Conservation (phyloP, 2,329 filamentous ascomycete genomes). For the Tolypocladium nubicola region DNA sequence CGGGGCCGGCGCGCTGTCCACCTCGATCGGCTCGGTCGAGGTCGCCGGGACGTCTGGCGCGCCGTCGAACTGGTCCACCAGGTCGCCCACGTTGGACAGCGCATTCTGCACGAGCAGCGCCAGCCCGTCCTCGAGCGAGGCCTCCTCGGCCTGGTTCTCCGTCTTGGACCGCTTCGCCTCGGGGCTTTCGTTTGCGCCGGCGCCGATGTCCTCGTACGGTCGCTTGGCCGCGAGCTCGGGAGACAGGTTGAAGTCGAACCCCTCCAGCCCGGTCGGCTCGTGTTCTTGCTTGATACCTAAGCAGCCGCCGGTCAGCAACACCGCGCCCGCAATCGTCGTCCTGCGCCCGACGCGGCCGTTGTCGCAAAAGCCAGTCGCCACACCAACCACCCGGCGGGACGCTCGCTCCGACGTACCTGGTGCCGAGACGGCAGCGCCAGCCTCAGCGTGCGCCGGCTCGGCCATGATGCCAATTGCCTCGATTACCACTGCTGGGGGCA, state of each 20-base stretch:
- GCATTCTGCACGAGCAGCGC: conserved; percentile 29
- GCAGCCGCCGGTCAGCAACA: conserved; percentile 14
- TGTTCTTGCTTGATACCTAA: conserved; percentile 29
- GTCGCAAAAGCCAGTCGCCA: conserved; percentile 1
- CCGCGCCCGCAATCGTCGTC: neutral
- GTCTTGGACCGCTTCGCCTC: conserved; percentile 24
- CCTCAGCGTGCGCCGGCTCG: conserved; percentile 27
- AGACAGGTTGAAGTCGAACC: conserved; percentile 22
- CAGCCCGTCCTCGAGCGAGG: conserved; percentile 23
- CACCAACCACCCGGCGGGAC: neutral
- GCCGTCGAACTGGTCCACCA: conserved; percentile 21
- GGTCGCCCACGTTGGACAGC: conserved; percentile 26
- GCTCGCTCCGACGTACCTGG: conserved; percentile 18
- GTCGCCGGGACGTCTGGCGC: conserved; percentile 11
- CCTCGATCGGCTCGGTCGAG: conserved; percentile 20
- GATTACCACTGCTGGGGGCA: conserved; percentile 11
- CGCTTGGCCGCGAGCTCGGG: conserved; percentile 26
- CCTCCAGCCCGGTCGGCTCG: conserved; percentile 17
- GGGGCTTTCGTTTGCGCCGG: conserved; percentile 15
- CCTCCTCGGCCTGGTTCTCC: conserved; percentile 14
- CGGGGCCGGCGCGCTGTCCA: conserved; percentile 17
- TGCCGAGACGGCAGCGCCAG: conserved; percentile 21
- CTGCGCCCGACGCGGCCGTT: neutral
- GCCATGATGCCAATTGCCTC: conserved; percentile 26
- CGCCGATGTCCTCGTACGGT: conserved; percentile 20